phyloP scores from a whole-genome alignment of 805 yeast genomes.

The Alloascoidea africana region DNA sequence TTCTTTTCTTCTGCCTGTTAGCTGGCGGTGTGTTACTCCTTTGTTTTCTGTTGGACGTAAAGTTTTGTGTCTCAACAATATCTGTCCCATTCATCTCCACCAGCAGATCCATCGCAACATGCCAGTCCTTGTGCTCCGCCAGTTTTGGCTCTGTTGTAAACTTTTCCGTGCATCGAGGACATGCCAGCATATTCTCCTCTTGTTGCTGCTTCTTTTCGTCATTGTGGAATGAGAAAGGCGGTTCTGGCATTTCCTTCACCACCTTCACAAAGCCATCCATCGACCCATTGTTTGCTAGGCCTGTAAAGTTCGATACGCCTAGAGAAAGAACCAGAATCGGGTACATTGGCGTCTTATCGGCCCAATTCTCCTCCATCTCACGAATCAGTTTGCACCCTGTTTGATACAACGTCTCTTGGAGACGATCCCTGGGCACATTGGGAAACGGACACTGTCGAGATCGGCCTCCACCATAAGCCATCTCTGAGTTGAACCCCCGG shows the following conservation, averaged over 20 bases:
- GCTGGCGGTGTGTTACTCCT: too few species aligned
- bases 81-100: neutral
- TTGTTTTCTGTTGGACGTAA: too few species aligned
- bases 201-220: slow-evolving; percentile 2
- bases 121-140: slow-evolving; percentile 24
- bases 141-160: slow-evolving; percentile 5
- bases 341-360: slow-evolving; percentile 3
- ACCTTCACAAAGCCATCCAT: slow-evolving; percentile 2
- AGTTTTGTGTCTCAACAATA: neutral
- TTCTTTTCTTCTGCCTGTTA: too few species aligned
- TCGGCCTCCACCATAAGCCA: slow-evolving; percentile 5
- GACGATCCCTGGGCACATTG: slow-evolving; percentile 21
- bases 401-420: slow-evolving; percentile 15
- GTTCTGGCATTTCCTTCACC: slow-evolving; percentile 3
- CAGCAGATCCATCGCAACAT: slow-evolving; percentile 18
- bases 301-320: slow-evolving; percentile 5
- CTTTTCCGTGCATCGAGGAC: slow-evolving; percentile 16
- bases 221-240: slow-evolving; percentile 5
- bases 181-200: slow-evolving; percentile 3
- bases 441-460: slow-evolving; percentile 11
- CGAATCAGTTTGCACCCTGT: slow-evolving; percentile 11
- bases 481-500: slow-evolving; percentile 6
- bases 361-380: slow-evolving; percentile 15
- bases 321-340: slow-evolving; percentile 6
- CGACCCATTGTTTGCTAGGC: neutral